Conservation (phyloP, 257 asterid genomes). For the Nicotiana tomentosiformis region DNA sequence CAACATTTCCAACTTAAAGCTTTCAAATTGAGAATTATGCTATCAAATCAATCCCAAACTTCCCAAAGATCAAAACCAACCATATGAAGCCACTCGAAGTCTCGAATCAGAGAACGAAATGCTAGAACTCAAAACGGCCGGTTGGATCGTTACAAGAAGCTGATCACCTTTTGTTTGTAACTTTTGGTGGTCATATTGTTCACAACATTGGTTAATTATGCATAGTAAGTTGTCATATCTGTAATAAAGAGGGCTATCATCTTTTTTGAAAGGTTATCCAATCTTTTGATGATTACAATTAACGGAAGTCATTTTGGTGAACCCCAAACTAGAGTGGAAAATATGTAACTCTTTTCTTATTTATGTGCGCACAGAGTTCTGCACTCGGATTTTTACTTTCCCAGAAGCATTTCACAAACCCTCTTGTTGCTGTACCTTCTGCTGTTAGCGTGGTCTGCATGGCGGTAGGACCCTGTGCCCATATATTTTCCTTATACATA, state of each 20-base stretch:
- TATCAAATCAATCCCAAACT: too few relatives aligned
- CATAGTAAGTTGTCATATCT: background rate
- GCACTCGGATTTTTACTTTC: constrained; percentile 93
- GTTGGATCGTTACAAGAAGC: background rate
- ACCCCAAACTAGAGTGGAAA: background rate
- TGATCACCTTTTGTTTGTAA: background rate
- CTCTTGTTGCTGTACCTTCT: constrained; percentile 94
- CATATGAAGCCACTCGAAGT: too few relatives aligned
- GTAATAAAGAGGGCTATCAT: background rate
- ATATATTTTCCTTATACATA: background rate
- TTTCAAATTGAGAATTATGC: too few relatives aligned
- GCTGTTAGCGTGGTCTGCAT: constrained; percentile 98
- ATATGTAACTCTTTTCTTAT: background rate
- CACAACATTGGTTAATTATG: background rate
- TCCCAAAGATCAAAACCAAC: too few relatives aligned
- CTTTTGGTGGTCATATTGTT: background rate
- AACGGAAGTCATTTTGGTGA: background rate
- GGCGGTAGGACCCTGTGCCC: constrained; percentile 59
- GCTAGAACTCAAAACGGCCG: too few relatives aligned
- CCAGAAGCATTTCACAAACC: constrained; percentile 92
- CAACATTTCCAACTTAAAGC: too few relatives aligned
- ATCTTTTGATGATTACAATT: background rate
- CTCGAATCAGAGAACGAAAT: too few relatives aligned
- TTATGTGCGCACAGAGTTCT: constrained; percentile 64
- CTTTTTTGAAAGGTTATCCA: background rate